These are phyloP conservation scores for Auricularia sp. DNA, from an alignment of 768 basidiomycete genomes.

Conservation along the genomic window DNA sequence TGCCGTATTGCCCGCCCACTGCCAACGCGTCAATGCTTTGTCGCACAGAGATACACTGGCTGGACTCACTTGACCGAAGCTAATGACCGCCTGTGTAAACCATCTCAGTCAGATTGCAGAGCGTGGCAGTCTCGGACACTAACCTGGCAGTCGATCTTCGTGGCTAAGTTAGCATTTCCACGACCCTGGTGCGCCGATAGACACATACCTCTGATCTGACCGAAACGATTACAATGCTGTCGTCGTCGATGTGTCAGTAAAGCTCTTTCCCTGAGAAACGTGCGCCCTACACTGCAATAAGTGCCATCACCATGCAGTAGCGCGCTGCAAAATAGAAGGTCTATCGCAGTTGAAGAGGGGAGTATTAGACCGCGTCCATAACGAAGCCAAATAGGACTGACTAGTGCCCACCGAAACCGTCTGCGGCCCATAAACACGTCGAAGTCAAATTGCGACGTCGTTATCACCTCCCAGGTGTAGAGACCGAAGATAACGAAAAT, in stretches of 20 bases:
- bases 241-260: not conserved
- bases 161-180: not conserved
- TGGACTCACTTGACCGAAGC: conserved; percentile 51
- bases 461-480: conserved; percentile 58
- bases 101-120: no score
- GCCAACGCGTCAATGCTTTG: conserved; percentile 4
- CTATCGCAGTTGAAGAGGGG: not conserved
- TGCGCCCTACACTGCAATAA: conserved; percentile 48
- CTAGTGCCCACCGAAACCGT: conserved; percentile 60
- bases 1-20: conserved; percentile 59
- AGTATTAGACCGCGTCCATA: not conserved
- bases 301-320: conserved; percentile 59
- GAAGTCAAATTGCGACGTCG: conserved; percentile 58
- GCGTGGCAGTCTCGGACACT: conserved; percentile 14
- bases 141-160: conserved; percentile 51
- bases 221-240: conserved; percentile 50
- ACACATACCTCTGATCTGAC: conserved; percentile 35
- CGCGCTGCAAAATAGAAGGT: conserved; percentile 60
- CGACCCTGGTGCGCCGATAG: not conserved
- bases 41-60: not conserved
- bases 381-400: conserved; percentile 24
- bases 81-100: conserved; percentile 44
- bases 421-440: conserved; percentile 49
- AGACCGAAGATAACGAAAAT: conserved; percentile 57
- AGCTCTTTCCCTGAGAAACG: not conserved